Evolutionary conservation across 768 basidiomycete species (phyloP), one percentile per base, ranked within the genome.

Genomic region (Phylloporus sp.): DNA sequence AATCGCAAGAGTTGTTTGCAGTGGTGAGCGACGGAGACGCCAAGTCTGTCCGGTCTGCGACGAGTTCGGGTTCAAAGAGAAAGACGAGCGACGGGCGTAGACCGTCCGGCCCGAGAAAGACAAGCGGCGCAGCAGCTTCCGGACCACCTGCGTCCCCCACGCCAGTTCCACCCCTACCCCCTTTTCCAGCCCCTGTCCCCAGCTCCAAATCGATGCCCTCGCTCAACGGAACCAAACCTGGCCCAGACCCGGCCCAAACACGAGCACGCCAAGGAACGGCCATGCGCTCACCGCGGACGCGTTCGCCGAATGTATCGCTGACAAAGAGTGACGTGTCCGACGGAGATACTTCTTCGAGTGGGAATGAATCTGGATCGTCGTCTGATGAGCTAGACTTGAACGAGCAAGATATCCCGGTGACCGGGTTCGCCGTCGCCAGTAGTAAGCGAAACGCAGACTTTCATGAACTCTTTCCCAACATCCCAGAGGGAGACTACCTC

Each of bases 381-480:
- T 49, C 63, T 22, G 64, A 71, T 46, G 69, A 70, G 44, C 49
- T 70, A 35, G 63, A 62, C 50, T 50, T 67, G 34, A 57, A 66
- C 37, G 62, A 60, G 40, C 82, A 85, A 44, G 87, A 90, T 58
- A 90, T 91, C 13, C 86, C 94, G 2, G 90, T 97, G 5, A 95
- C 91, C 6, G 94, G 95, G 3, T 99, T 98, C 64, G 94, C 96
- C 0, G 94, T 98, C 18, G 96, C 95, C 9, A 96, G 91, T 65
- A 90, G 82, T 58, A 91, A 90, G 64, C 71, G 96, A 44, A 97
- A 98, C 60, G 81, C 86, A 3, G 95, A 98, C 61, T 99, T 99
- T 64, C 96, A 99, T 60, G 87, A 92, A 54, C 64, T 97, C 59
- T 98, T 99, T 67, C 80, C 84, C 17, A 81, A 63, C 24, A 83